These are phyloP conservation scores for Brassica nigra DNA, from an alignment of 345 rosid species.

Conservation along the genomic window DNA sequence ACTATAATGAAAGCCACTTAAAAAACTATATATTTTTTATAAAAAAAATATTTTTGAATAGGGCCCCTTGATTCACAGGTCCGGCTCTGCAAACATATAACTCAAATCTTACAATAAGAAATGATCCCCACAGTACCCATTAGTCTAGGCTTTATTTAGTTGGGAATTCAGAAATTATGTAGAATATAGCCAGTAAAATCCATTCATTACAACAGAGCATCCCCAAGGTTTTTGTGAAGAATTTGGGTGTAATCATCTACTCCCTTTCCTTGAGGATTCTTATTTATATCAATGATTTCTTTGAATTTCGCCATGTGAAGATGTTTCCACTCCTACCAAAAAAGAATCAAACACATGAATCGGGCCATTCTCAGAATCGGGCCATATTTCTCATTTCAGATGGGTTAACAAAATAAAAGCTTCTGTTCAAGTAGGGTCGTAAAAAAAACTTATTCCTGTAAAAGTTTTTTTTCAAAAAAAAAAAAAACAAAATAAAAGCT, in stretches of 20 bases:
- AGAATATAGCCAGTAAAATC: neutral
- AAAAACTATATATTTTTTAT: no score
- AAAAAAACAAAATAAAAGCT: neutral
- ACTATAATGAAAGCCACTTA: no score
- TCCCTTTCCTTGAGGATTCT: slow-evolving; percentile 60
- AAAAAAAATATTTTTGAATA: no score
- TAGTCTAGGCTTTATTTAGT: slow-evolving; percentile 7
- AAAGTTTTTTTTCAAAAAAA: no score
- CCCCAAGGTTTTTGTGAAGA: neutral
- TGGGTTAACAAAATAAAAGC: neutral
- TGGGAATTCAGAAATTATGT: neutral
- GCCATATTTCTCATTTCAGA: neutral
- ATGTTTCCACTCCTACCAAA: slow-evolving; percentile 63
- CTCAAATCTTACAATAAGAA: neutral
- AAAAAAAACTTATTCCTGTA: no score
- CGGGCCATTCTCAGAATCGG: neutral
- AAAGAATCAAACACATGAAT: neutral
- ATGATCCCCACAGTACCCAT: neutral
- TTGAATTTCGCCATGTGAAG: slow-evolving; percentile 55
- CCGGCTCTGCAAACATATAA: neutral
- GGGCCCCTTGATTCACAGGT: no score
- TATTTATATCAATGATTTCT: slow-evolving; percentile 54
- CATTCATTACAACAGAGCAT: slow-evolving; percentile 22
- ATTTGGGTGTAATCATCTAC: slow-evolving; percentile 36
- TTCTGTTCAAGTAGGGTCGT: no score